Base-by-base conservation (phyloP, 164 flowering plant species). In the Kalanchoe fedtschenkoi region DNA sequence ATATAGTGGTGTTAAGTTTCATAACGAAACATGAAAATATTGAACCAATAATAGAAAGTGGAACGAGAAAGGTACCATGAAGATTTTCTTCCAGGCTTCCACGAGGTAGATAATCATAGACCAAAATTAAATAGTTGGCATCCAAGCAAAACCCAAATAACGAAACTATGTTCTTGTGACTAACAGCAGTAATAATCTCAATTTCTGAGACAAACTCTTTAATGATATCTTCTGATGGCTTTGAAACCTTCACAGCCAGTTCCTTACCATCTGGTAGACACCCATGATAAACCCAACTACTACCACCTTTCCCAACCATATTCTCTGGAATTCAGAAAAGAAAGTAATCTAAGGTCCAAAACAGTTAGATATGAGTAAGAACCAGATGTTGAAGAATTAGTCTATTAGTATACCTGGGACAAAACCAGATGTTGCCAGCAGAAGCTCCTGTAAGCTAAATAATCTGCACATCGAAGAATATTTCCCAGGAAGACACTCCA, bases 71-170 rank as follows among this genome's bases (percentile, higher is more conserved):
- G 35, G 17, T 82, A 91, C 99, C 96, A 75, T 91, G 82, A 70
- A 95, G 93, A 70, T 83, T 95, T 60, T 95, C 97, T 72, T 87
- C 99, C 17, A 95, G 85, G 75, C 96, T 85, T 75, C 99, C 99
- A 66, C 86, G 78, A 42, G 89, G 69, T 19, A 88, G 62, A 58
- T 85, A 83, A 72, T 95, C 83, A 72, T 95, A 91, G 37, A 91
- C 97, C 80, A 91, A 67, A 26, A 88, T 78, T 54, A 85, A 85
- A 61, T 84, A 81, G 66, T 70, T 72, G 28, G 82, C 78, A 63
- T 87, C 96, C 67, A 75, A 81, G 64, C 93, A 95, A 74, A 90
- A 87, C 13, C 99, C 99, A 68, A 87, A 63, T 30, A 95, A 78
- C 14, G 95, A 84, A 42, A 86, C 76, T n/a, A 90, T 80, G 77